Percentiles rank a stretch among this genome's conserved stretches.
Conservation (phyloP, 2,329 filamentous ascomycete genomes). For the Didymella pinodella region DNA sequence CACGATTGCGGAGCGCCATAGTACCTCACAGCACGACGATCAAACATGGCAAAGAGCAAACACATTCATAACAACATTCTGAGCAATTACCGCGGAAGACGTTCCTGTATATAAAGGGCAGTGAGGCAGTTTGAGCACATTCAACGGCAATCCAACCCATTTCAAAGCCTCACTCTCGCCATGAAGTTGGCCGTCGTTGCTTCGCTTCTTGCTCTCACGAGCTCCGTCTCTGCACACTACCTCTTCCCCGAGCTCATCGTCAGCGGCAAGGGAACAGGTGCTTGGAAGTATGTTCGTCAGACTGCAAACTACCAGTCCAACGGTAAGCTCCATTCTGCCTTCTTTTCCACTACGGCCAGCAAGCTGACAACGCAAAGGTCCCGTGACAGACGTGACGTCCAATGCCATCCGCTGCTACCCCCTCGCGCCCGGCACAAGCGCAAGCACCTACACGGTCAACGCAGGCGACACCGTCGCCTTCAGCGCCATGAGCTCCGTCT, state of each 20-base stretch:
- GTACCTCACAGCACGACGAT: background rate
- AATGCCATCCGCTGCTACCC: constrained; percentile 44
- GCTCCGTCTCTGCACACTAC: constrained; percentile 43
- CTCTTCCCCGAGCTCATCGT: constrained; percentile 45
- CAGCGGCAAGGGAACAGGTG: constrained; percentile 28
- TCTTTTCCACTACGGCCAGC: background rate
- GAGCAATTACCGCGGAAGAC: background rate
- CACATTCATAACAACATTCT: no score
- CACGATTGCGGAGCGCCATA: constrained; percentile 9
- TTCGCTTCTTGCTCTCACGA: constrained; percentile 31
- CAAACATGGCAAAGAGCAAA: background rate
- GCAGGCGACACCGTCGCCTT: constrained; percentile 46
- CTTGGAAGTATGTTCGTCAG: constrained; percentile 48
- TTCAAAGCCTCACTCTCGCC: background rate
- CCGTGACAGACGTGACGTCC: constrained; percentile 33
- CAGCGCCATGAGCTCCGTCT: constrained; percentile 36
- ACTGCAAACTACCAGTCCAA: constrained; percentile 48
- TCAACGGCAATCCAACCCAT: no score
- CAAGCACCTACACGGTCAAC: constrained; percentile 21
- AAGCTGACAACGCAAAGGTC: constrained; percentile 3
- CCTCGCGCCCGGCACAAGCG: constrained; percentile 30
- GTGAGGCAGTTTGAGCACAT: constrained; percentile 3
- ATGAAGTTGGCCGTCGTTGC: constrained; percentile 42
- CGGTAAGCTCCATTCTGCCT: constrained; percentile 19
- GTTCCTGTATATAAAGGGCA: constrained; percentile 20